These are phyloP conservation scores for Nemania sp. DNA, from an alignment of 2,329 filamentous ascomycete species.

Conservation along the genomic window DNA sequence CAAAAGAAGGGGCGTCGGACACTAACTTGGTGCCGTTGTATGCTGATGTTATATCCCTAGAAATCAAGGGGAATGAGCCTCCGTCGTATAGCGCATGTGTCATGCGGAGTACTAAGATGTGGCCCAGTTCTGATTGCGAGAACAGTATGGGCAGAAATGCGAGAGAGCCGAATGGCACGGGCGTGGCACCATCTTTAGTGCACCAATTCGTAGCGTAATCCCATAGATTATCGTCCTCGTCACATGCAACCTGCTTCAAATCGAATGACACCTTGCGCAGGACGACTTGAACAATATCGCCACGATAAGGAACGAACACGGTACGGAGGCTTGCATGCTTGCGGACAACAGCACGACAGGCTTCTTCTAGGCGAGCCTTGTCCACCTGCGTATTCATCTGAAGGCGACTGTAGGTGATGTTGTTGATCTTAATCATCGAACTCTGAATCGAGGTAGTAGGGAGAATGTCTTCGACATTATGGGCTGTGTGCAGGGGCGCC, in stretches of 20 bases:
- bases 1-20: slow-evolving; percentile 7
- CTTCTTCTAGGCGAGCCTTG: slow-evolving; percentile 5
- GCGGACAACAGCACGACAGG: slow-evolving; percentile 9
- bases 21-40: not conserved
- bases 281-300: slow-evolving; percentile 14
- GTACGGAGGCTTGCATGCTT: slow-evolving; percentile 20
- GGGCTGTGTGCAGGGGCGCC: not conserved
- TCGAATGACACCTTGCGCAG: slow-evolving; percentile 7
- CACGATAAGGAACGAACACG: slow-evolving; percentile 12
- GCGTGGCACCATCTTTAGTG: not conserved
- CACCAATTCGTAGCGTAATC: not conserved
- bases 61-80: slow-evolving; percentile 8
- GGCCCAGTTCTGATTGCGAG: slow-evolving; percentile 9
- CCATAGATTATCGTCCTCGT: slow-evolving; percentile 5
- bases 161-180: slow-evolving; percentile 12
- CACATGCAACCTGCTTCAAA: slow-evolving; percentile 1
- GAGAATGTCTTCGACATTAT: slow-evolving; percentile 21
- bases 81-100: slow-evolving; percentile 20
- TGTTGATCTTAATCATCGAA: not conserved
- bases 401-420: slow-evolving; percentile 12
- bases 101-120: slow-evolving; percentile 12
- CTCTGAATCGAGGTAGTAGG: slow-evolving; percentile 12
- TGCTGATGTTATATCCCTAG: slow-evolving; percentile 9
- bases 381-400: slow-evolving; percentile 9
- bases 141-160: slow-evolving; percentile 15